Evolutionary conservation across 495 filamentous ascomycete species (phyloP), one percentile per base, ranked within the genome.

Genomic region (Talaromyces stipitatus): DNA sequence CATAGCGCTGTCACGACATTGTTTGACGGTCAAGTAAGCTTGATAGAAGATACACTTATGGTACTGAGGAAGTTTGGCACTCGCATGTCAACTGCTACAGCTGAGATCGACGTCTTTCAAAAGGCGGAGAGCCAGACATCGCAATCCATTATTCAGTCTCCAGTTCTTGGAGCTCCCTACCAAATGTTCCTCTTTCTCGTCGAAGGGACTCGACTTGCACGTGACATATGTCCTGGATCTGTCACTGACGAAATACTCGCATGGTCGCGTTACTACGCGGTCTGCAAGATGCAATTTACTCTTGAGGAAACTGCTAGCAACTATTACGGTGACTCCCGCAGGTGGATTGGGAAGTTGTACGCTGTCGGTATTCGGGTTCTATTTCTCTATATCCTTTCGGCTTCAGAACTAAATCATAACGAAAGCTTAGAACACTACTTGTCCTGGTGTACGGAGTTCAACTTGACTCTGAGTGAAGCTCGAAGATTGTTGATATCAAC

Each of bases 1-100:
- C 51, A 54, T 20, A 54, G 51, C 32, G 51, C 51, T 26, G 51
- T 38, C 16, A 54, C 51, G 16, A 54, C 51, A 33, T 16, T 54
- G 22, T 54, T 54, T n/a, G 51, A 54, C 30, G 16, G 30, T 12
- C 51, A 30, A 7, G n/a, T 22, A 3, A 30, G 38, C 24, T 20
- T 54, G 8, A 36, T 54, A 24, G 30, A 54, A 23, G 51, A 54
- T 16, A 54, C 30, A n/a, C 20, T 41, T 11, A 16, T 23, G 32
- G 32, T 54, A 14, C n/a, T 54, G 20, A 33, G 26, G 32, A 54
- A 54, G 12, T 54, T 54, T 24, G 28, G 32, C 18, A 54, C 18
- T n/a, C 28, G 12, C 20, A 23, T 54, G 30, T 36, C 30, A 4
- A 16, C 20, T 18, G 7, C 18, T 2, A 24, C 32, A 24, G 5